Base-by-base conservation (phyloP, 2,329 filamentous ascomycete genomes). In the Aureobasidium lini region DNA sequence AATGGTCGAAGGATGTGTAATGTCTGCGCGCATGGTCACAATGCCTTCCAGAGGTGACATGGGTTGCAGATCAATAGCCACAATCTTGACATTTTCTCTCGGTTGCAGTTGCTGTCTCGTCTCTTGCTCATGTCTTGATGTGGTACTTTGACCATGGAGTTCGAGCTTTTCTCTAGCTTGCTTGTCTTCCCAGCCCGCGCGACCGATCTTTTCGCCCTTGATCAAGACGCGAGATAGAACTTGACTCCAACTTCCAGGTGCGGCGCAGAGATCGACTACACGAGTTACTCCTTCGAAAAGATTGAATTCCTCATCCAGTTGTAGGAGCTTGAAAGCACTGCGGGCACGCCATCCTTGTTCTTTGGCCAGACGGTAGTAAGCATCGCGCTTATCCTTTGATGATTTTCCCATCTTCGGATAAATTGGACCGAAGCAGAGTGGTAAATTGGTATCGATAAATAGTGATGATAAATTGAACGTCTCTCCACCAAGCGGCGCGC, bases 301-400 rank as follows among this genome's bases (percentile, higher is more conserved):
- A 69, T 96, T 89, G 76, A 97, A 99, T 77, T 96, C 90, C 85
- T 83, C 91, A 72, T 99, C 92, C 28, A 99, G 84, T 74, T 99
- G 94, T 11, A 99, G 84, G 28, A 99, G 84, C 75, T 99, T 99
- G 79, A 96, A 99, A 8, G 94, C 94, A 65, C 91, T 96, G 60
- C 94, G 84, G 31, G 94, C 94, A 37, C 94, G 89, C 93, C 94
- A 99, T 64, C 95, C 95, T 79, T 99, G 94, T 74, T 99, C 94
- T 76, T 99, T 99, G 16, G 94, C 94, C 8, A 99, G 88, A 57
- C 94, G 85, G 71, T 99, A 99, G 76, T 99, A 99, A 47, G 92
- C 92, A 73, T 99, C 94, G 57, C 94, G 89, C 77, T 99, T 99
- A 71, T 99, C 94, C 75, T 99, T 99, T 49, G 93, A 97, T 1